phyloP scores from a whole-genome alignment of 805 yeast genomes.

The Ogataea haglerorum region DNA sequence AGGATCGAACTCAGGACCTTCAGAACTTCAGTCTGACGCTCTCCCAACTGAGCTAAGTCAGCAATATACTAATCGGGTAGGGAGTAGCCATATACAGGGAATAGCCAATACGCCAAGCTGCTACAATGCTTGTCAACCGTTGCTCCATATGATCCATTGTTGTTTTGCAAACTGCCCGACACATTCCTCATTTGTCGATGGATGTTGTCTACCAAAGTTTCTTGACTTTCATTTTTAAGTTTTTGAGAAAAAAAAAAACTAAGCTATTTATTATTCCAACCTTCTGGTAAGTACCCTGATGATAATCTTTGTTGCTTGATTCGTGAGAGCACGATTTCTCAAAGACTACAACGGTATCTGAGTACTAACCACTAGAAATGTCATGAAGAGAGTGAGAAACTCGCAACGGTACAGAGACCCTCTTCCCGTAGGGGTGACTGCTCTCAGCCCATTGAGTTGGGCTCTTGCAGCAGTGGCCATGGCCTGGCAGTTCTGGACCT shows the following conservation, averaged over 20 bases:
- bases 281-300: slow-evolving; percentile 10
- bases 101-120: neutral
- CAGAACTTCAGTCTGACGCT: slow-evolving; percentile 25
- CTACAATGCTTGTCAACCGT: no score
- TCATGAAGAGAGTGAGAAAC: slow-evolving; percentile 5
- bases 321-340: slow-evolving; percentile 25
- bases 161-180: no score
- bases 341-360: slow-evolving; percentile 41
- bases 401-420: slow-evolving; percentile 27
- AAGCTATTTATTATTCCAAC: neutral
- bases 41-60: slow-evolving; percentile 26
- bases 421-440: slow-evolving; percentile 37
- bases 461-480: slow-evolving; percentile 30
- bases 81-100: neutral
- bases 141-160: no score
- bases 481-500: slow-evolving; percentile 12
- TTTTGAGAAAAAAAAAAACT: slow-evolving; percentile 3
- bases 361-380: slow-evolving; percentile 10
- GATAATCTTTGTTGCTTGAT: slow-evolving; percentile 22
- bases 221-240: neutral
- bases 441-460: slow-evolving; percentile 48
- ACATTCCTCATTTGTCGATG: no score
- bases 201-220: no score
- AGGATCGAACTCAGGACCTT: slow-evolving; percentile 25
- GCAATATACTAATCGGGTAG: slow-evolving; percentile 4